Percentiles rank a stretch among this genome's conserved stretches.
phyloP scores from a whole-genome alignment of 2,329 filamentous ascomycete species.

The Venturia effusa region DNA sequence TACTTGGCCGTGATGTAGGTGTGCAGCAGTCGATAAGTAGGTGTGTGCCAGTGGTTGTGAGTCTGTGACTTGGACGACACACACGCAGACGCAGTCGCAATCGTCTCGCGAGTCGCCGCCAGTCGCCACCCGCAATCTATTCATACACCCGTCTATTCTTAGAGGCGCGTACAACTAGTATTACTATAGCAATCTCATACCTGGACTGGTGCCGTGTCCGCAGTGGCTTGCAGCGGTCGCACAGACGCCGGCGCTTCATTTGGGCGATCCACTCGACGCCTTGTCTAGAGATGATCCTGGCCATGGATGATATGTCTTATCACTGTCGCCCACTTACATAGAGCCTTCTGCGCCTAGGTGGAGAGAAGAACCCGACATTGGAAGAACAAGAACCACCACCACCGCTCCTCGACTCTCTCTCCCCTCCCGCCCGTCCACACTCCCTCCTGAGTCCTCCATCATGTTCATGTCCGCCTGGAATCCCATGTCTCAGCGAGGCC shows the following conservation, averaged over 20 bases:
- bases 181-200: no score
- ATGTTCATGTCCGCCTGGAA: slow-evolving; percentile 3
- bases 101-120: neutral
- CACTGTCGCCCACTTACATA: no score
- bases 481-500: slow-evolving; percentile 5
- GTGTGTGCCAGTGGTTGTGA: no score
- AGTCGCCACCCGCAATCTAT: neutral
- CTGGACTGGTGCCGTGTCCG: neutral
- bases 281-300: neutral
- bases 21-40: no score
- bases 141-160: neutral
- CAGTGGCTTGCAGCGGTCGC: neutral
- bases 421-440: no score
- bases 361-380: no score
- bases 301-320: neutral
- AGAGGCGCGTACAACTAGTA: neutral
- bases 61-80: no score
- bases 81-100: no score
- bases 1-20: neutral
- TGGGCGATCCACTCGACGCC: neutral
- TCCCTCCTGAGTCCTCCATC: neutral
- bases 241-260: neutral
- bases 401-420: no score
- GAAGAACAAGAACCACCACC: no score
- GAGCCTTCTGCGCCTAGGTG: neutral